Conservation (phyloP, 257 asterid species). For the Solanum chiquidenum region DNA sequence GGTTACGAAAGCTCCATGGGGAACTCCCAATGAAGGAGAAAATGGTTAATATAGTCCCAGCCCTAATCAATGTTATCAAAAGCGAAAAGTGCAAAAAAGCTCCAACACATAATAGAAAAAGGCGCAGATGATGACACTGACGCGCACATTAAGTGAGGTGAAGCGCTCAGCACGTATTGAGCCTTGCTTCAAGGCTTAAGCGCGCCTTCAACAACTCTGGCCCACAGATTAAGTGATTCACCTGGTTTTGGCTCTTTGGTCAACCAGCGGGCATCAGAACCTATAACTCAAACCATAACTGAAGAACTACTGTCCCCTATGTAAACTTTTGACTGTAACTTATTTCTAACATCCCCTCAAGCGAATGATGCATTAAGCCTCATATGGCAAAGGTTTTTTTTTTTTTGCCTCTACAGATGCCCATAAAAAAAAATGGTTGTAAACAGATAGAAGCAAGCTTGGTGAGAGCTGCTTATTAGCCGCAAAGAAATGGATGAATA, state of each 20-base stretch:
- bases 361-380: background rate
- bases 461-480: background rate
- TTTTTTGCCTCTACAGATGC: background rate
- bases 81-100: background rate
- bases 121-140: background rate
- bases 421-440: background rate
- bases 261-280: background rate
- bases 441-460: background rate
- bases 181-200: background rate
- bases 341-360: background rate
- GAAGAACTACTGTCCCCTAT: background rate
- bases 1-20: background rate
- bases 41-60: background rate
- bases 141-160: background rate
- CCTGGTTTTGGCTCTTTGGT: background rate
- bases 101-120: background rate
- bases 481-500: background rate
- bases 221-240: background rate
- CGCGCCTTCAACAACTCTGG: background rate
- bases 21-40: background rate
- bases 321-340: background rate
- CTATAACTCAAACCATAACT: background rate
- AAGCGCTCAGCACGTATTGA: background rate
- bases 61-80: background rate
- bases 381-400: background rate